These are phyloP conservation scores for Blastobotrys proliferans DNA, from an alignment of 1,139 yeast genomes.

Conservation along the genomic window DNA sequence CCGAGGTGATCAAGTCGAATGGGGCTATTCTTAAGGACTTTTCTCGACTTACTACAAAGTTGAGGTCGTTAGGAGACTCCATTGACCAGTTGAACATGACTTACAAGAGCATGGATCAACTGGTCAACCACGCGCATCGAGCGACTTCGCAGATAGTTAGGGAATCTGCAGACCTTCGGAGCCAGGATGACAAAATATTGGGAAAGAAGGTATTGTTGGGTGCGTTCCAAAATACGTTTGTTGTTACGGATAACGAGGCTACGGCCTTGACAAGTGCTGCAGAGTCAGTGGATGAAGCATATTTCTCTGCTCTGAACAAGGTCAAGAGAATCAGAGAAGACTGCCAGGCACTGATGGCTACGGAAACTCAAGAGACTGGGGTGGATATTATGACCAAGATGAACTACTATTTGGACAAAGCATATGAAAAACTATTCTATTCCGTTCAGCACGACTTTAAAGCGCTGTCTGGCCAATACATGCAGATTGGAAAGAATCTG, in stretches of 20 bases:
- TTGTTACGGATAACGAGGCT: constrained; percentile 64
- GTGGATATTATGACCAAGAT: constrained; percentile 61
- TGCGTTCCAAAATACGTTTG: constrained; percentile 61
- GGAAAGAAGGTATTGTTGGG: constrained; percentile 54
- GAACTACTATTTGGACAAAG: constrained; percentile 47
- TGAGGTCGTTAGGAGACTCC: constrained; percentile 44
- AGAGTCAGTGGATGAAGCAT: constrained; percentile 42
- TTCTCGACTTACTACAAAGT: constrained; percentile 42
- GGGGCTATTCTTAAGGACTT: constrained; percentile 56
- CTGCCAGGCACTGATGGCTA: constrained; percentile 63
- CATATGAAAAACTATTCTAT: constrained; percentile 48
- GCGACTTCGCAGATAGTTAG: constrained; percentile 33
- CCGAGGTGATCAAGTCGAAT: constrained; percentile 64
- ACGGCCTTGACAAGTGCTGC: constrained; percentile 34
- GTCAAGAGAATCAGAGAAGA: constrained; percentile 62
- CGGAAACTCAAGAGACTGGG: constrained; percentile 64
- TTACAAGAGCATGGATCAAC: constrained; percentile 30
- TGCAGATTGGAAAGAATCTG: constrained; percentile 25
- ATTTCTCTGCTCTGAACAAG: constrained; percentile 56
- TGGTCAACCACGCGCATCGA: constrained; percentile 27
- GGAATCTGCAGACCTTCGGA: constrained; percentile 42
- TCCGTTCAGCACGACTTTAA: constrained; percentile 38
- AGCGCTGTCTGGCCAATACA: constrained; percentile 23
- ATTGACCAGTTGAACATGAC: constrained; percentile 37
- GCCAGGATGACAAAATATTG: constrained; percentile 41